These are phyloP conservation scores for Haplographium delicatum DNA, from an alignment of 495 filamentous ascomycete species.

Conservation along the genomic window DNA sequence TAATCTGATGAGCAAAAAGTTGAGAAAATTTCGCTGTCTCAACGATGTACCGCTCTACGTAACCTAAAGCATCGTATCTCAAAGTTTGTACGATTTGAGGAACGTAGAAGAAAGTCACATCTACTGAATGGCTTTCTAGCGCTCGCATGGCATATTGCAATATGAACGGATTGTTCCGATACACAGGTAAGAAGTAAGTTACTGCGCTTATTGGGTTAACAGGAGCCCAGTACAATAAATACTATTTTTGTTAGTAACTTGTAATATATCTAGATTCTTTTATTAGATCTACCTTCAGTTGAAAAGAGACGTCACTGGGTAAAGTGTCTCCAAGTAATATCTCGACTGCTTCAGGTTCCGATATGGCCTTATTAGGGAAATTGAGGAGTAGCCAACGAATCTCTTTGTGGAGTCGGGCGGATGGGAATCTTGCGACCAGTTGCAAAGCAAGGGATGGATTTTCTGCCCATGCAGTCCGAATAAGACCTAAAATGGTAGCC, in stretches of 20 bases:
- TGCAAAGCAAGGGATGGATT: conserved; percentile 79
- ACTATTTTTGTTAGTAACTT: conserved; percentile 52
- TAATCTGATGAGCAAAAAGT: conserved; percentile 96
- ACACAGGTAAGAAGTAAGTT: conserved; percentile 87
- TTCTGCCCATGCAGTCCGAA: conserved; percentile 82
- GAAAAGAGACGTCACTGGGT: conserved; percentile 71
- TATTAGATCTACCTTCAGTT: conserved; percentile 68
- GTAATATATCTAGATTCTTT: not conserved
- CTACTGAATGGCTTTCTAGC: conserved; percentile 85
- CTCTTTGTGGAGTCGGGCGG: conserved; percentile 62
- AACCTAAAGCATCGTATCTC: conserved; percentile 90
- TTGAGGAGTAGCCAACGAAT: conserved; percentile 73
- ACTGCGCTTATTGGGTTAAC: conserved; percentile 90
- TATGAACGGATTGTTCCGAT: conserved; percentile 90
- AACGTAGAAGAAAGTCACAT: conserved; percentile 98
- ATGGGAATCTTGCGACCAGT: conserved; percentile 72
- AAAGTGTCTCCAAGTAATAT: conserved; percentile 72
- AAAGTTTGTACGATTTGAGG: conserved; percentile 95
- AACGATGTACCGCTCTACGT: conserved; percentile 92
- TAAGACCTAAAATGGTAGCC: conserved; percentile 50
- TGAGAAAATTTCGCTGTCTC: conserved; percentile 96
- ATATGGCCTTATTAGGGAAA: conserved; percentile 73
- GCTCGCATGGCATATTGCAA: conserved; percentile 97
- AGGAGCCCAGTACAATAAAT: conserved; percentile 89
- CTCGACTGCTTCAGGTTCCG: conserved; percentile 73